Conservation (phyloP, 2,329 filamentous ascomycete genomes). For the Talaromyces sp. region DNA sequence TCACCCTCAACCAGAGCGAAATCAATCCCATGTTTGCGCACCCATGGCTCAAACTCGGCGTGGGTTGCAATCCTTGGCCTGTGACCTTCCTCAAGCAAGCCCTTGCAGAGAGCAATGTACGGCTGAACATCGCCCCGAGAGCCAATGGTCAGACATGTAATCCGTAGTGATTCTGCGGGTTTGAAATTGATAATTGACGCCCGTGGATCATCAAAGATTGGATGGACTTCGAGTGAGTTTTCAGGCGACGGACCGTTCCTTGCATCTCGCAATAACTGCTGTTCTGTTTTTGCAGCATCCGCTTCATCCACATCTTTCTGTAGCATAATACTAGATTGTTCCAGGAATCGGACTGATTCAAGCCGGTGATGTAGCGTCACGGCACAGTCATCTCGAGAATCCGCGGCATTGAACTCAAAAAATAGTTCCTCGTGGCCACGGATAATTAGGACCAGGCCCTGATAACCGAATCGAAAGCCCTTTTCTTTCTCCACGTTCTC, state of each 20-base stretch:
- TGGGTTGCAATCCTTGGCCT: conserved; percentile 85
- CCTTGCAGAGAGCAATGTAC: conserved; percentile 94
- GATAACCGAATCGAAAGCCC: conserved; percentile 86
- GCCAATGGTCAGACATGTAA: conserved; percentile 93
- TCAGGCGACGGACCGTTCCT: conserved; percentile 46
- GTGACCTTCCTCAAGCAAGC: conserved; percentile 81
- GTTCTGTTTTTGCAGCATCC: conserved; percentile 71
- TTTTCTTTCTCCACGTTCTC: conserved; percentile 94
- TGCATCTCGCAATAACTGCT: conserved; percentile 73
- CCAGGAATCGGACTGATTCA: conserved; percentile 65
- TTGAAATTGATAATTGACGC: conserved; percentile 90
- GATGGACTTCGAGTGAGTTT: conserved; percentile 49
- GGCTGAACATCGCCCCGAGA: conserved; percentile 95
- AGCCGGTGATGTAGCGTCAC: conserved; percentile 73
- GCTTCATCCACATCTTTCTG: conserved; percentile 66
- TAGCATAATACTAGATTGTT: conserved; percentile 63
- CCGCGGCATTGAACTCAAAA: conserved; percentile 79
- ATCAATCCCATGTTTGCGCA: conserved; percentile 88
- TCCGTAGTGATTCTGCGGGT: conserved; percentile 68
- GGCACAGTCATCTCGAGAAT: conserved; percentile 81
- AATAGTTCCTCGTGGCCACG: conserved; percentile 92
- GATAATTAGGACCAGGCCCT: conserved; percentile 87
- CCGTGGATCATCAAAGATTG: conserved; percentile 84
- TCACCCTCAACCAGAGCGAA: conserved; percentile 86
- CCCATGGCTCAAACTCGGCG: conserved; percentile 80